These are phyloP conservation scores for Skeletonema costatum DNA, from an alignment of 108 stramenopile species.

Conservation along the genomic window DNA sequence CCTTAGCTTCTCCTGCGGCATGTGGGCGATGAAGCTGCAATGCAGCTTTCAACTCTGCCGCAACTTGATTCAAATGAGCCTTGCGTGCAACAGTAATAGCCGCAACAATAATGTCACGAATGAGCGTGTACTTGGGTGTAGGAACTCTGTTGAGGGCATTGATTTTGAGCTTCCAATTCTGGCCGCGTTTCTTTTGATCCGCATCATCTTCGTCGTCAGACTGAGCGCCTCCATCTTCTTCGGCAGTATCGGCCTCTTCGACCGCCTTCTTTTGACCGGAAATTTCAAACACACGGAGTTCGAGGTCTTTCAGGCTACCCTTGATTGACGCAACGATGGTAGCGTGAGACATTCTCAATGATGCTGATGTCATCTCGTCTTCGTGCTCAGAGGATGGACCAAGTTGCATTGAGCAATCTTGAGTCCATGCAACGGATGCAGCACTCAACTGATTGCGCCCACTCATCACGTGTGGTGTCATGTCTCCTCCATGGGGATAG, in stretches of 20 bases:
- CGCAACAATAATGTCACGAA: slow-evolving; percentile 65
- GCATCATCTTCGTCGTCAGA: slow-evolving; percentile 56
- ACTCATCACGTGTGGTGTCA: slow-evolving; percentile 52
- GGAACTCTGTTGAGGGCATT: slow-evolving; percentile 58
- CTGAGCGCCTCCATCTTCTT: slow-evolving; percentile 61
- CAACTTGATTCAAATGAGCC: slow-evolving; percentile 66
- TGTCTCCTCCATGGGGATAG: slow-evolving; percentile 60
- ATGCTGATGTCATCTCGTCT: background rate
- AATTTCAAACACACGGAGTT: slow-evolving; percentile 45
- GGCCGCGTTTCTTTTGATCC: slow-evolving; percentile 36
- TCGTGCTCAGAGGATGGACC: slow-evolving; percentile 32
- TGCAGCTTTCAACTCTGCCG: slow-evolving; percentile 66
- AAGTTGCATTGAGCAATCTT: slow-evolving; percentile 34
- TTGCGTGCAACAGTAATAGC: slow-evolving; percentile 84
- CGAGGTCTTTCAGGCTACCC: slow-evolving; percentile 40
- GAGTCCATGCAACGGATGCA: slow-evolving; percentile 62
- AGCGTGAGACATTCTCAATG: slow-evolving; percentile 18
- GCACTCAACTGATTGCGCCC: slow-evolving; percentile 69
- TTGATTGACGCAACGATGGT: slow-evolving; percentile 55
- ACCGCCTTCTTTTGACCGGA: slow-evolving; percentile 66
- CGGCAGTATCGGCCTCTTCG: slow-evolving; percentile 68
- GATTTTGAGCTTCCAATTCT: slow-evolving; percentile 76
- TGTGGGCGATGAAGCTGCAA: slow-evolving; percentile 64
- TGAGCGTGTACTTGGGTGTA: slow-evolving; percentile 48
- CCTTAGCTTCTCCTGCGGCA: slow-evolving; percentile 69